phyloP scores from a whole-genome alignment of 1,284 basidiomycete species.

The Moniliophthora roreri region DNA sequence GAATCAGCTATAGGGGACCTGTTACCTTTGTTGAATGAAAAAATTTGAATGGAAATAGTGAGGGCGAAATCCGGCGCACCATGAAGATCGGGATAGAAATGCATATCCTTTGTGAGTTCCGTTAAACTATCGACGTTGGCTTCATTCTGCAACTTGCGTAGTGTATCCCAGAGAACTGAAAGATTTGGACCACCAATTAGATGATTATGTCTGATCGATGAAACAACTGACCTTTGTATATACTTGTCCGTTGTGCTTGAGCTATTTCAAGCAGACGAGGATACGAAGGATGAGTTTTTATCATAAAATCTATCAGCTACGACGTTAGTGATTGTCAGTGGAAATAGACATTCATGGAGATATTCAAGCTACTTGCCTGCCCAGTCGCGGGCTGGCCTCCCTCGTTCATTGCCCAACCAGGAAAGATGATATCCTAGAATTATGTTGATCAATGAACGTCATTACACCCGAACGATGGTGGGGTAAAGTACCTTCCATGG shows the following conservation, averaged over 20 bases:
- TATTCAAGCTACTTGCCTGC: constrained; percentile 49
- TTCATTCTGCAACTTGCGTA: constrained; percentile 69
- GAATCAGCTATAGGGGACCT: constrained; percentile 95
- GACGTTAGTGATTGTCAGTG: constrained; percentile 1
- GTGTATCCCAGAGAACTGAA: constrained; percentile 70
- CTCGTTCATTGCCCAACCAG: constrained; percentile 99
- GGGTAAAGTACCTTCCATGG: constrained; percentile 73
- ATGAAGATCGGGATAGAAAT: constrained; percentile 94
- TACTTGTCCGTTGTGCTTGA: constrained; percentile 51
- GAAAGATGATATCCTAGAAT: constrained; percentile 80
- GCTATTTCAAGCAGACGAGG: constrained; percentile 62
- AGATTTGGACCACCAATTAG: constrained; percentile 17
- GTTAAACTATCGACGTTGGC: constrained; percentile 62
- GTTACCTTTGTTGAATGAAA: constrained; percentile 60
- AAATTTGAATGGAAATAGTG: background rate
- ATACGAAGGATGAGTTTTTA: constrained; percentile 90
- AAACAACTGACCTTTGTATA: constrained; percentile 49
- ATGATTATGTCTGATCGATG: background rate
- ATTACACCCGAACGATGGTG: background rate
- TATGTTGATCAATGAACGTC: background rate
- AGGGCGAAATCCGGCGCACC: constrained; percentile 37
- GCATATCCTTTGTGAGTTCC: constrained; percentile 87
- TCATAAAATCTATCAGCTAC: constrained; percentile 91
- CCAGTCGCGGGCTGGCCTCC: constrained; percentile 98
- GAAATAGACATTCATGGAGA: constrained; percentile 5